Percentiles rank a stretch among this genome's conserved stretches.
Conservation (phyloP, 2,329 filamentous ascomycete species). For the Colletotrichum australisinense region DNA sequence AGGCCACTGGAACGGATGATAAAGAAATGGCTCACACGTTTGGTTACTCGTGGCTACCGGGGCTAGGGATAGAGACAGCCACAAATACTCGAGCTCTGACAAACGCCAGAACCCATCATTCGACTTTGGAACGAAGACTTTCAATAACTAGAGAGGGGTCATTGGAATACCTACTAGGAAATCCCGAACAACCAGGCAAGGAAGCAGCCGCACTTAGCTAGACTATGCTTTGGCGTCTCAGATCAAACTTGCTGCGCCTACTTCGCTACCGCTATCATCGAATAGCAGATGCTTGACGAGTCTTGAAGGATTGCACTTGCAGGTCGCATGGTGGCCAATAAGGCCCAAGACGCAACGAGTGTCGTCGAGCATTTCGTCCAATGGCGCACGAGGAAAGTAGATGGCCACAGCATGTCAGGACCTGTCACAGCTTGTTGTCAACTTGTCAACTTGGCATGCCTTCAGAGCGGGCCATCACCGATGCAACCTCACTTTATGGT, state of each 20-base stretch:
- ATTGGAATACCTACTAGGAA: not conserved
- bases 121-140: not conserved
- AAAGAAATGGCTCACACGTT: too few species aligned
- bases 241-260: slow-evolving; percentile 6
- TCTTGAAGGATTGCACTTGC: slow-evolving; percentile 10
- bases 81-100: not conserved
- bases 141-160: not conserved
- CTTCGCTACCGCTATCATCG: not conserved
- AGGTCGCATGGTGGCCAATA: slow-evolving; percentile 28
- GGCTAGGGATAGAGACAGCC: not conserved
- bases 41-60: not conserved
- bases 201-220: not conserved
- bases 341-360: not conserved
- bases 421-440: not conserved
- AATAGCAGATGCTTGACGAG: not conserved
- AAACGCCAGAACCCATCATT: not conserved
- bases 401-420: not conserved
- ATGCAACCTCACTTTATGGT: slow-evolving; percentile 11
- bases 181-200: not conserved
- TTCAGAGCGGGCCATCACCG: slow-evolving; percentile 5
- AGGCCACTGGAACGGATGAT: too few species aligned
- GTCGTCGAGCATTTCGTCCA: slow-evolving; percentile 22
- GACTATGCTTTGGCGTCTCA: not conserved
- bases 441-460: not conserved
- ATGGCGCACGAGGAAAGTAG: not conserved